These are phyloP conservation scores for Talaromyces sp. DNA, from an alignment of 2,329 filamentous ascomycete species.

Conservation along the genomic window DNA sequence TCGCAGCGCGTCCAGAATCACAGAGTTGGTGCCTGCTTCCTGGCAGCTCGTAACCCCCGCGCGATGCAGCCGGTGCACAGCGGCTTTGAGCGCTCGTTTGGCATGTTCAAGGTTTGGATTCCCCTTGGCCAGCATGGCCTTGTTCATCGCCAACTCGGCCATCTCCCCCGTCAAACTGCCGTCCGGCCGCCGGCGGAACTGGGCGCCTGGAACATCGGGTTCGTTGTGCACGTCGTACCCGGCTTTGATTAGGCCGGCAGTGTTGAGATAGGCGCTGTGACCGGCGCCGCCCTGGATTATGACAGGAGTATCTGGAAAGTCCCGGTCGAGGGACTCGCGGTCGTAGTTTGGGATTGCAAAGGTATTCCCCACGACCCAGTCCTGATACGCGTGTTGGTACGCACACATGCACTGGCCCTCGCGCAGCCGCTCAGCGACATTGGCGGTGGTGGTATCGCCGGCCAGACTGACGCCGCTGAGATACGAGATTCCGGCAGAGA, in stretches of 20 bases:
- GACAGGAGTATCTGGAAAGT: slow-evolving; percentile 26
- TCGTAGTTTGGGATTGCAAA: slow-evolving; percentile 17
- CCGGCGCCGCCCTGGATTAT: slow-evolving; percentile 22
- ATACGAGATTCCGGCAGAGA: slow-evolving; percentile 21
- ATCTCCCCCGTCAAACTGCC: slow-evolving; percentile 26
- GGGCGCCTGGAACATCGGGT: slow-evolving; percentile 17
- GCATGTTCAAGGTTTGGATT: slow-evolving; percentile 17
- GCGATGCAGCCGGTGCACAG: slow-evolving; percentile 18
- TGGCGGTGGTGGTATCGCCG: slow-evolving; percentile 18
- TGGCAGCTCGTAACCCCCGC: slow-evolving; percentile 27
- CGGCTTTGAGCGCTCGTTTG: slow-evolving; percentile 19
- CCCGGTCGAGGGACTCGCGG: slow-evolving; percentile 18
- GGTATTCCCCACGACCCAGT: slow-evolving; percentile 20
- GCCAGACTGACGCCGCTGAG: slow-evolving; percentile 22
- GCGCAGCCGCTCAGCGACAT: slow-evolving; percentile 18
- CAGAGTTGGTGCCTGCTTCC: slow-evolving; percentile 25
- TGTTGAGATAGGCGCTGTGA: slow-evolving; percentile 24
- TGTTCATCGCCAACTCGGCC: slow-evolving; percentile 20
- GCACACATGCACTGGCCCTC: slow-evolving; percentile 23
- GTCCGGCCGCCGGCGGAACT: slow-evolving; percentile 20
- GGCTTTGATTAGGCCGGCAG: slow-evolving; percentile 18
- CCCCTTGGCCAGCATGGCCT: slow-evolving; percentile 17
- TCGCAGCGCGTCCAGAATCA: slow-evolving; percentile 20
- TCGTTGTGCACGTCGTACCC: slow-evolving; percentile 19
- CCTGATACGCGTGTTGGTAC: slow-evolving; percentile 17